Evolutionary conservation across 2,329 filamentous ascomycete species (phyloP).

Genomic region (Ophiobolus disseminans): DNA sequence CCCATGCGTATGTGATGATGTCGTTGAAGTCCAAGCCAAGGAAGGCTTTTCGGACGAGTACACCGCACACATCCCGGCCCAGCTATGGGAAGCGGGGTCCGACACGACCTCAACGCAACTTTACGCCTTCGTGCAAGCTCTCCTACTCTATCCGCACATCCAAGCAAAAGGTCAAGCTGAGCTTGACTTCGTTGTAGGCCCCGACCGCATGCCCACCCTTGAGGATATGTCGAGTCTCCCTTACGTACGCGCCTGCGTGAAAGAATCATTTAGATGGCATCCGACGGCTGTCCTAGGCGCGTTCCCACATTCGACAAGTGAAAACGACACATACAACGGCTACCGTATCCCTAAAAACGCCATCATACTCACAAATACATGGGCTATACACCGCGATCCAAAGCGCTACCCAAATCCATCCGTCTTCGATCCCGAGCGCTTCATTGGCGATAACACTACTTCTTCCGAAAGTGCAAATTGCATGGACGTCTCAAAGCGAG

Average conservation of each 20-base stretch:
- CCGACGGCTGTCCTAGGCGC: conserved; percentile 58
- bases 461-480: conserved; percentile 1
- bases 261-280: conserved; percentile 64
- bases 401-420: conserved; percentile 49
- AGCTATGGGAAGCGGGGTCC: conserved; percentile 22
- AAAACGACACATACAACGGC: conserved; percentile 55
- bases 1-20: conserved; percentile 17
- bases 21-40: conserved; percentile 9
- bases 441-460: conserved; percentile 29
- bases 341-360: conserved; percentile 57
- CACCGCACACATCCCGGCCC: conserved; percentile 14
- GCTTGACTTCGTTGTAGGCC: conserved; percentile 50
- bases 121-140: conserved; percentile 42
- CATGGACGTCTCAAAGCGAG: conserved; percentile 13
- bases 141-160: conserved; percentile 58
- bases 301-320: conserved; percentile 55
- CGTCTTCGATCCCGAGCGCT: conserved; percentile 53
- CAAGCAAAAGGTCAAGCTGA: conserved; percentile 56
- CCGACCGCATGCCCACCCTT: conserved; percentile 42
- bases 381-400: conserved; percentile 58
- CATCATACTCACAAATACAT: conserved; percentile 57
- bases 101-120: conserved; percentile 22
- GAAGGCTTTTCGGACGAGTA: conserved; percentile 16
- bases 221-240: conserved; percentile 50
- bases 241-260: conserved; percentile 62